These are phyloP conservation scores for Cubamyces lactineus DNA, from an alignment of 768 basidiomycete genomes.

Conservation along the genomic window DNA sequence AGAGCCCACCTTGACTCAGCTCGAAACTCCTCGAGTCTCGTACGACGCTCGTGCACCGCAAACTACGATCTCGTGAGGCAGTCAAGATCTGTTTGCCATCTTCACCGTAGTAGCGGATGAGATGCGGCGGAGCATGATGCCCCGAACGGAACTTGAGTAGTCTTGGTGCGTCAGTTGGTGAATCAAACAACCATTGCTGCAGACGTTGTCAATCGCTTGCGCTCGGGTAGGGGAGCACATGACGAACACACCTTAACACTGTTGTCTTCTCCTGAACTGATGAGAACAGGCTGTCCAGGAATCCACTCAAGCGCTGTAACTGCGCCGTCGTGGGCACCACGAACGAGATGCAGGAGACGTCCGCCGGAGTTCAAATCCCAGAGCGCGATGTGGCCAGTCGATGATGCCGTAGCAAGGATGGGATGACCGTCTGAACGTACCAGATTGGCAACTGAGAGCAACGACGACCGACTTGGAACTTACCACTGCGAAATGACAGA, in stretches of 20 bases:
- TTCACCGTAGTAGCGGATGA: conserved; percentile 94
- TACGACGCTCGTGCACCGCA: conserved; percentile 91
- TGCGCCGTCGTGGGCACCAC: conserved; percentile 87
- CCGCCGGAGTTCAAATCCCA: conserved; percentile 92
- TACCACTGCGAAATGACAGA: conserved; percentile 87
- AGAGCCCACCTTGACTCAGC: conserved; percentile 78
- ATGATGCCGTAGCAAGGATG: conserved; percentile 85
- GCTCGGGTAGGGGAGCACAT: neutral
- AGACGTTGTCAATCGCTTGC: neutral
- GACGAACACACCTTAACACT: conserved; percentile 76
- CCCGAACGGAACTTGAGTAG: conserved; percentile 92
- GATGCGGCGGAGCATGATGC: conserved; percentile 87
- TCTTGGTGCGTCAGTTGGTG: conserved; percentile 82
- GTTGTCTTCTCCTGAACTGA: conserved; percentile 93
- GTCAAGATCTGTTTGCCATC: conserved; percentile 95
- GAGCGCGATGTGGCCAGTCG: conserved; percentile 84
- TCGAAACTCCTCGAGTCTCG: conserved; percentile 95
- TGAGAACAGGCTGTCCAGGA: conserved; percentile 86
- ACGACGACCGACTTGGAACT: conserved; percentile 1
- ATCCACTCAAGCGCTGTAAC: conserved; percentile 89
- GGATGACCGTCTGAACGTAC: conserved; percentile 73
- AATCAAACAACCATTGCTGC: conserved; percentile 98
- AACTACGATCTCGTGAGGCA: conserved; percentile 84
- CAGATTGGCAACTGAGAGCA: neutral
- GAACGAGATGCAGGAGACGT: conserved; percentile 79